phyloP scores from a whole-genome alignment of 1,284 basidiomycete species.

The Mycena citricolor region DNA sequence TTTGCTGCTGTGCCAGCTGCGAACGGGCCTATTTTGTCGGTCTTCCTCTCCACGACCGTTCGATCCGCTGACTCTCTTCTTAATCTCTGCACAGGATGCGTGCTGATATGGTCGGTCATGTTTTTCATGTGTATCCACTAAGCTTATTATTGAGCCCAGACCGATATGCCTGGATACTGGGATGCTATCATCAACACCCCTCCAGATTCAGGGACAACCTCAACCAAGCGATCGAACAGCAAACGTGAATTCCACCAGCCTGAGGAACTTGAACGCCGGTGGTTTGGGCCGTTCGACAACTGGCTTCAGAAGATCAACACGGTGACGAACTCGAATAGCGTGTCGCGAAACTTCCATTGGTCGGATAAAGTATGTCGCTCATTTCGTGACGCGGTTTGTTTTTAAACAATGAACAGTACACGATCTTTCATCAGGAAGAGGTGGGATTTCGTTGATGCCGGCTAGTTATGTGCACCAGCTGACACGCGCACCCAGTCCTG shows the following conservation, averaged over 20 bases:
- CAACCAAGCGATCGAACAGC: slow-evolving; percentile 13
- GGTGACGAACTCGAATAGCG: slow-evolving; percentile 7
- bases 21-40: slow-evolving; percentile 24
- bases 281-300: slow-evolving; percentile 26
- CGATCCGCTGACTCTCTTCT: neutral
- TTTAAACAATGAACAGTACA: slow-evolving; percentile 20
- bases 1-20: slow-evolving; percentile 23
- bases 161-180: slow-evolving; percentile 28
- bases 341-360: slow-evolving; percentile 18
- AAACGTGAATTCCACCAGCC: slow-evolving; percentile 23
- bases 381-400: too few species aligned
- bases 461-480: neutral
- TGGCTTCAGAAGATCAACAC: slow-evolving; percentile 26
- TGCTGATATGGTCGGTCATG: slow-evolving; percentile 23
- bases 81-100: slow-evolving; percentile 26
- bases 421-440: slow-evolving; percentile 25
- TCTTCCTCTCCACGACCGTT: neutral
- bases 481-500: slow-evolving; percentile 8
- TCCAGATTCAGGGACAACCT: slow-evolving; percentile 20
- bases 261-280: slow-evolving; percentile 23
- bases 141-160: slow-evolving; percentile 7
- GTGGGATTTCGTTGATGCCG: neutral
- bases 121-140: neutral
- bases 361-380: slow-evolving; percentile 9
- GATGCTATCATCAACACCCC: slow-evolving; percentile 21